Base-by-base conservation (phyloP, 179 eudicot species). In the Spergularia azorica region DNA sequence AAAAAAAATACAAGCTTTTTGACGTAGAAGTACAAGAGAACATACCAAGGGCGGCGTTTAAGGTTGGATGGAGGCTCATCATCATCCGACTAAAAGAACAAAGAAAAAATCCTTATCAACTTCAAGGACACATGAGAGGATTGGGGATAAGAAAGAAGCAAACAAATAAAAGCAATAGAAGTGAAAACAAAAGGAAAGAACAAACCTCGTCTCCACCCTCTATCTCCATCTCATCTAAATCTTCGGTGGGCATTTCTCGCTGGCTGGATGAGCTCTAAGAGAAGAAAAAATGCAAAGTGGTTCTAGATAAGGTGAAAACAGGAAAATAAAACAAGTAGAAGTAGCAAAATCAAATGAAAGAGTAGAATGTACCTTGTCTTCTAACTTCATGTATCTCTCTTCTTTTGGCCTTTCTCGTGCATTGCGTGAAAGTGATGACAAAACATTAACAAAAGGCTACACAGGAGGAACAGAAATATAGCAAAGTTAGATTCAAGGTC, bases 21-120 rank as follows among this genome's bases (percentile, higher is more conserved):
- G 26, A 26, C 26, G 26, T 26, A 26, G 26, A 26, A 0, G 26
- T 0, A 26, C 32, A 26, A 26, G 32, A 26, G 32, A 26, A 71
- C 74, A 55, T 71, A 71, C 74, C 63, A 56, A 3, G 74, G 14
- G 74, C 3, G n/a, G 58, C 1, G 32, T 26, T 51, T 21, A 52
- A 21, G 7, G 74, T 46, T 71, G 41, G 74, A 36, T 16, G 63
- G 6, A 1, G 17, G 16, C 26, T 7, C 74, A 36, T 32, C 51
- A 32, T 55, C 26, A 55, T 17, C 36, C 1, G 56, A 17, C 71
- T 67, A 56, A 46, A 67, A 16, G 36, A 46, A 39, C 11, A 67
- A 38, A 16, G 36, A 26, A 67, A 12, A 67, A 48, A 67, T n/a
- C 16, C 1, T 32, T 17, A 67, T 56, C 3, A 58, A 13, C 4